Evolutionary conservation across 257 asterid species (phyloP), one percentile per base, ranked within the genome.

Genomic region (Solanum paucissectum): DNA sequence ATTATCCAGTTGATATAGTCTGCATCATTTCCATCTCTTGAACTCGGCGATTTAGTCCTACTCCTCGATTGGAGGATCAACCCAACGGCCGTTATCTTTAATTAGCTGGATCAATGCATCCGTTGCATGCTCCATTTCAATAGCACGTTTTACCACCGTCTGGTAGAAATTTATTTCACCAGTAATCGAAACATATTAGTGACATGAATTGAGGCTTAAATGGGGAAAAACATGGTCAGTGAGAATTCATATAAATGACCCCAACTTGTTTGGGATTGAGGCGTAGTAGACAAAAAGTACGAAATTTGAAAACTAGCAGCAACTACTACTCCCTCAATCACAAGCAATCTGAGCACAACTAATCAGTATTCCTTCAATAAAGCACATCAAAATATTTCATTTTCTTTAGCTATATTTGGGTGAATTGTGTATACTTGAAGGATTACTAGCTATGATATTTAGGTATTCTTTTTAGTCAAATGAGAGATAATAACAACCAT

Each of bases 1-100:
- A 44, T 44, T 42, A 44, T 79, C 66, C 66, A 44, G 85, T 9
- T 81, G 68, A 32, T 55, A 55, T 46, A 46, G n/a, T 81, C 29
- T 81, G 79, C 52, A 52, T 29, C 40, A 81, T 32, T 46, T 46
- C 68, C 40, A 18, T 81, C 12, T 9, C 42, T 20, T 9, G 37
- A 44, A 49, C 44, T 9, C 7, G 29, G 37, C 60, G 2, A 79
- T 5, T 46, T 79, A 9, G 49, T 44, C 69, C 87, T 90, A 92
- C 91, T 95, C 98, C 84, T 94, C 98, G 46, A 89, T 85, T 6
- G 98, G 94, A 64, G 98, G 98, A 7, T 95, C 96, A 71, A 92
- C 95, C 98, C 98, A 94, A 62, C 98, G 97, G 62, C 91, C 98
- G 25, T 95, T 90, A 79, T 95, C 98, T 88, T 95, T 95, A 84